These are phyloP conservation scores for Ambrosiella beaveri DNA, from an alignment of 2,329 filamentous ascomycete species.

Conservation along the genomic window DNA sequence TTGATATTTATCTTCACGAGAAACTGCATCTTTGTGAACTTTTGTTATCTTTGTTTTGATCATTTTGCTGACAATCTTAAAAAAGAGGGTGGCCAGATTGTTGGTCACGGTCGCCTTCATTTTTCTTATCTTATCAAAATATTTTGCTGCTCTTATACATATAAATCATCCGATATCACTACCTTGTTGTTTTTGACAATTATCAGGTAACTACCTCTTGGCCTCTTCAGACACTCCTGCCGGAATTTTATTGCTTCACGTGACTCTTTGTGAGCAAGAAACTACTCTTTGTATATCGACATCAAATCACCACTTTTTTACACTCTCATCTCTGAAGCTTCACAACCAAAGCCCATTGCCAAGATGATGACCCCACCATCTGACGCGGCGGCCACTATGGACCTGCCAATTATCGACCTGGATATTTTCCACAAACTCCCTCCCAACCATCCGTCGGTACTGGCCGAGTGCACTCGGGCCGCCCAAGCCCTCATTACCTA, in stretches of 20 bases:
- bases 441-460: conserved; percentile 26
- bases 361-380: neutral
- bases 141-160: neutral
- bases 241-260: too few relatives aligned
- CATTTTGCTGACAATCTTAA: neutral
- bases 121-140: neutral
- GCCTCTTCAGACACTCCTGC: too few relatives aligned
- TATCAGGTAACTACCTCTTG: neutral
- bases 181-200: neutral
- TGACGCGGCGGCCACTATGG: conserved; percentile 24
- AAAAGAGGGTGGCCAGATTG: neutral
- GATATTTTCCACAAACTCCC: conserved; percentile 35
- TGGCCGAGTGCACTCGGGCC: conserved; percentile 35
- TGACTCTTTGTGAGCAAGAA: too few relatives aligned
- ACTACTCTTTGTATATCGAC: neutral
- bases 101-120: neutral
- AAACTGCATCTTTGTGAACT: too few relatives aligned
- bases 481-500: conserved; percentile 41
- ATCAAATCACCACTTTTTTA: neutral
- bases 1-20: too few relatives aligned
- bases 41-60: too few relatives aligned
- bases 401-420: conserved; percentile 42
- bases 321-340: neutral
- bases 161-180: neutral
- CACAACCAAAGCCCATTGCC: neutral